A percentile compares a stretch with the other conserved stretches of the same genome.
These are phyloP conservation scores for Irpex sp. DNA, from an alignment of 1,284 basidiomycete species.

Conservation along the genomic window DNA sequence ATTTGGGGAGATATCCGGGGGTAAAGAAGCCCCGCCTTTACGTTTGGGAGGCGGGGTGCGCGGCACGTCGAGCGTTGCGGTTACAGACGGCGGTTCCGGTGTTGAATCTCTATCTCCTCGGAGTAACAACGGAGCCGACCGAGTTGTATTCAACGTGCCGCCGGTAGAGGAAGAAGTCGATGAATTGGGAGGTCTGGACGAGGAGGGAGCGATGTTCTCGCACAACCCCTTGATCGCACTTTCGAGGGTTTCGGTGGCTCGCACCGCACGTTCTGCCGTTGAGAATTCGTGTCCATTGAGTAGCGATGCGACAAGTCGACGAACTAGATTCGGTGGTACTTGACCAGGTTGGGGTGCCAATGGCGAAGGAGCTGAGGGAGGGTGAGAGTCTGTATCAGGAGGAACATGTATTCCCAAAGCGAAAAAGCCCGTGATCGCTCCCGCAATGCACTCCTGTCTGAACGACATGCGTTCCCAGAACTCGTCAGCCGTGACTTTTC, in stretches of 20 bases:
- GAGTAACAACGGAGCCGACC: constrained; percentile 19
- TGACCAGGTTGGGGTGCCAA: constrained; percentile 54
- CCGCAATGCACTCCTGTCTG: constrained; percentile 85
- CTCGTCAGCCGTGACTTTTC: constrained; percentile 62
- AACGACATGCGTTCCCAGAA: constrained; percentile 96
- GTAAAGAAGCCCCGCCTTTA: constrained; percentile 16
- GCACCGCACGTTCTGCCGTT: constrained; percentile 55
- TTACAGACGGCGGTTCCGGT: constrained; percentile 31
- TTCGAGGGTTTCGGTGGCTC: constrained; percentile 70
- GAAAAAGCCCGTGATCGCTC: constrained; percentile 90
- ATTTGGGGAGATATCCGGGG: constrained; percentile 56
- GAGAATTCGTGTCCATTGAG: constrained; percentile 78
- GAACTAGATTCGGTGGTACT: constrained; percentile 60
- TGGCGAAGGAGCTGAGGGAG: constrained; percentile 33
- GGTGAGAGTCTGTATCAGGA: constrained; percentile 5
- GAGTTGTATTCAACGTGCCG: constrained; percentile 3
- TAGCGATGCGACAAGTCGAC: constrained; percentile 65
- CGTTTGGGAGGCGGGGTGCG: constrained; percentile 43
- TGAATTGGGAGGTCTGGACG: constrained; percentile 23
- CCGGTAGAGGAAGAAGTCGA: constrained; percentile 4
- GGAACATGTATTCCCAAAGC: constrained; percentile 41
- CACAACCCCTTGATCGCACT: constrained; percentile 66
- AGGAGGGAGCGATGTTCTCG: constrained; percentile 41
- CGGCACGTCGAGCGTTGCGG: constrained; percentile 25
- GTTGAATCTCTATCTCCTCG: constrained; percentile 27